Evolutionary conservation across 1,284 basidiomycete genomes (phyloP).

Genomic region (Cutaneotrichosporon cavernicola): DNA sequence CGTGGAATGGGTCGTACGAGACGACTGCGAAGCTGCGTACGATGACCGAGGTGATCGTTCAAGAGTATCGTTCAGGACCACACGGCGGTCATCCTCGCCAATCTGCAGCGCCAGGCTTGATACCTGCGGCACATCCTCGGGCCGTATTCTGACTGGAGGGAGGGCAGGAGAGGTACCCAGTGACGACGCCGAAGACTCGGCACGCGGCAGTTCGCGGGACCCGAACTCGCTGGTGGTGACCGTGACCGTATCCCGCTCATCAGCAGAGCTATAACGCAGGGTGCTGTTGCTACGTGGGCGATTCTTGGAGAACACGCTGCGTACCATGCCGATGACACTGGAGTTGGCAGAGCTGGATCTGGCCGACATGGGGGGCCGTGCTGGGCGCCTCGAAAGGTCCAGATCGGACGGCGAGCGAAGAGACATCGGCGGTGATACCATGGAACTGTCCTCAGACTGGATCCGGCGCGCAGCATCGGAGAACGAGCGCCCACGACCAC

Average conservation of each 20-base stretch:
- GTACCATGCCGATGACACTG: conserved; percentile 41
- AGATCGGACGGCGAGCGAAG: conserved; percentile 3
- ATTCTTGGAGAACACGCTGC: conserved; percentile 39
- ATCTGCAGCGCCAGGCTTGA: conserved; percentile 27
- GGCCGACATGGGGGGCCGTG: conserved; percentile 13
- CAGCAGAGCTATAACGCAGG: conserved; percentile 31
- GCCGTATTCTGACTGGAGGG: conserved; percentile 21
- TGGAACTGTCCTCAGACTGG: conserved; percentile 10
- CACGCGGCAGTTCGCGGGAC: conserved; percentile 13
- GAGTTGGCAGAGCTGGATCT: conserved; percentile 45
- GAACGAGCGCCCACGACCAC: conserved; percentile 19
- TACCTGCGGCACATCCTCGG: conserved; percentile 28
- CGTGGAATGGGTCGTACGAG: conserved; percentile 16
- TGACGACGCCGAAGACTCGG: conserved; percentile 31
- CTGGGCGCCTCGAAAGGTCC: background rate
- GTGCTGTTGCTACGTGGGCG: conserved; percentile 40
- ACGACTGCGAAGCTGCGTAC: conserved; percentile 26
- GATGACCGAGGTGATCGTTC: conserved; percentile 39
- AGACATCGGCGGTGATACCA: conserved; percentile 14
- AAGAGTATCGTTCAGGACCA: conserved; percentile 27
- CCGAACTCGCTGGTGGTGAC: conserved; percentile 4
- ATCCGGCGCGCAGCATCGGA: conserved; percentile 19
- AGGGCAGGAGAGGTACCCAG: conserved; percentile 29
- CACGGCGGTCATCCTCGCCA: conserved; percentile 24
- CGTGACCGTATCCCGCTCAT: conserved; percentile 27